Conservation (phyloP, 176 grass and related monocot species). For the Eragrostis curvula region DNA sequence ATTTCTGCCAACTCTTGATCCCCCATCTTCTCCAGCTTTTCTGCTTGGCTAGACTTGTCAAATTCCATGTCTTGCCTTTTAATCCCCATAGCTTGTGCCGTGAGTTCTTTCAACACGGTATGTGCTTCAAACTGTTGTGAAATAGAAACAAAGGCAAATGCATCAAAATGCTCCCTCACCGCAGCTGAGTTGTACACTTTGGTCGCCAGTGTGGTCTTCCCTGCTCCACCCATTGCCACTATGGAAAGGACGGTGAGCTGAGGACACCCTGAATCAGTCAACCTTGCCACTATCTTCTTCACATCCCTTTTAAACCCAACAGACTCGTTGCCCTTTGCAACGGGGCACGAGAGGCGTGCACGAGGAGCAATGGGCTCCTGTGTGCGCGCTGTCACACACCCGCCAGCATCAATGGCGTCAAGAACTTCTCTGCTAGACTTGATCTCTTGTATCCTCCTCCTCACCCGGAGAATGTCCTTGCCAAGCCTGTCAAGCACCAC, state of each 20-base stretch:
- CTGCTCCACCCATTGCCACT: conserved; percentile 26
- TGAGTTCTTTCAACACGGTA: not conserved
- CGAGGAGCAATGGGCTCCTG: not conserved
- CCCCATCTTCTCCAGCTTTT: not conserved
- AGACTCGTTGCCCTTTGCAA: too few relatives aligned
- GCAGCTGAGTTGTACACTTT: not conserved
- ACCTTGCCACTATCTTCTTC: not conserved
- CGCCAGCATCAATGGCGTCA: not conserved
- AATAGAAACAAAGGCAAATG: not conserved
- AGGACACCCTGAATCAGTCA: not conserved
- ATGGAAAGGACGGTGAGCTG: conserved; percentile 30
- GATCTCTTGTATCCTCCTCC: not conserved
- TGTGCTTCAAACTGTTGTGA: conserved; percentile 11
- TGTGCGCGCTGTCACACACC: not conserved
- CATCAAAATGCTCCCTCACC: not conserved
- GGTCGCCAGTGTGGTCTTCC: conserved; percentile 30
- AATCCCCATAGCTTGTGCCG: not conserved
- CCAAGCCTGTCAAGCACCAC: conserved; percentile 12
- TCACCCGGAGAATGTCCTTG: not conserved
- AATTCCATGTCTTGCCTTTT: not conserved
- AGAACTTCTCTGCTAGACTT: not conserved
- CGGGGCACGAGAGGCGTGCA: too few relatives aligned
- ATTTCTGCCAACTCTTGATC: not conserved
- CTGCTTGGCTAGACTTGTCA: not conserved
- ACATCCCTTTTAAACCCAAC: not conserved